Evolutionary conservation across 129 eudicot species (phyloP), one percentile per base, ranked within the genome.

Genomic region (Logfia minima): DNA sequence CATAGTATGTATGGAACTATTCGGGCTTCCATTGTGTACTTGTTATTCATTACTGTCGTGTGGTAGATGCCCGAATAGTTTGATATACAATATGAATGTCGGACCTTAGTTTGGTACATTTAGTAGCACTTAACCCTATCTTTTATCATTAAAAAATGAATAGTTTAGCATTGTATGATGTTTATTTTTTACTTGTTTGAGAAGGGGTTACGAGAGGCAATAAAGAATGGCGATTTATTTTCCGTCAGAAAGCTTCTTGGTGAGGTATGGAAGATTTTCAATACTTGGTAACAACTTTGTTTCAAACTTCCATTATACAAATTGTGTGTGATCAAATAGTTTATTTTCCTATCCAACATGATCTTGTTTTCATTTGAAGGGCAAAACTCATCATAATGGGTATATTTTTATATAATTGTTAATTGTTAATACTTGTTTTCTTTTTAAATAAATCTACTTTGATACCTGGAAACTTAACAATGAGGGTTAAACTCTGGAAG

Each of bases 131-230:
- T 26, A 26, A 26, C 29, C 29, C 29, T 65, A 1, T 65, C 1
- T 14, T 4, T 0, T 28, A 65, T 65, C 18, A 31, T 21, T 3
- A 6, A 6, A 21, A 32, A 55, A 56, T 11, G 69, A 37, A 74
- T 37, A 18, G 34, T 59, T 58, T 60, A 10, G 32, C 41, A 31
- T 17, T 65, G 28, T 55, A 68, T 67, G 19, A 56, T 56, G 0
- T 9, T 9, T 17, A 31, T 81, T 68, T 62, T 75, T 48, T 48
- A 0, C 0, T 48, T 13, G 7, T 9, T 7, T 9, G 48, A 74
- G 68, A 53, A 94, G 98, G 98, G 98, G 37, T 82, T 94, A 81
- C 85, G 97, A 72, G 98, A 94, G 87, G 98, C 98, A 39, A 87
- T 94, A 78, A 94, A 94, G 85, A 94, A 89, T 68, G 97, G 96